These are phyloP conservation scores for Aspergillus egyptiacus DNA, from an alignment of 495 filamentous ascomycete species.

Conservation along the genomic window DNA sequence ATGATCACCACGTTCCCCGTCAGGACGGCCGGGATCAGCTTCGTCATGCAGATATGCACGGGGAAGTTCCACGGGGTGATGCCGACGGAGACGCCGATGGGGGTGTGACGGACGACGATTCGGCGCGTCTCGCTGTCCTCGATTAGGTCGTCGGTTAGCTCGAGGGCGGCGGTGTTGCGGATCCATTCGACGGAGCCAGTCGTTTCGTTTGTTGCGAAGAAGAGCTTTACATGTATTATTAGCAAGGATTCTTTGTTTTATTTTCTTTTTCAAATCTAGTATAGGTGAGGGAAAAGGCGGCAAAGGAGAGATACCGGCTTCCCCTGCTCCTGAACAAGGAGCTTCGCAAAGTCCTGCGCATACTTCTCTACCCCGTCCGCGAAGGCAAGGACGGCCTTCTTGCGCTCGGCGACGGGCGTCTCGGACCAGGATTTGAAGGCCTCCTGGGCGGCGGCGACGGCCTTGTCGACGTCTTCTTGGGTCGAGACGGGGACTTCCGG, in stretches of 20 bases:
- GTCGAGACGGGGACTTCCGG: slow-evolving; percentile 49
- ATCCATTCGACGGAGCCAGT: neutral
- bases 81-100: slow-evolving; percentile 28
- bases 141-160: slow-evolving; percentile 1
- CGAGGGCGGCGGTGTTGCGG: neutral
- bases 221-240: neutral
- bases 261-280: too few species aligned
- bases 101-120: slow-evolving; percentile 13
- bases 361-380: slow-evolving; percentile 36
- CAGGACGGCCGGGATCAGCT: slow-evolving; percentile 49
- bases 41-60: slow-evolving; percentile 16
- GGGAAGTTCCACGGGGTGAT: slow-evolving; percentile 34
- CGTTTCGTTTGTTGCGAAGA: neutral
- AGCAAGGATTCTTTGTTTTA: too few species aligned
- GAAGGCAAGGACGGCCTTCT: slow-evolving; percentile 44
- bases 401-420: slow-evolving; percentile 40
- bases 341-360: slow-evolving; percentile 36
- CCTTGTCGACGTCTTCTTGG: slow-evolving; percentile 46
- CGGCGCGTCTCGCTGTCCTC: neutral
- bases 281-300: too few species aligned
- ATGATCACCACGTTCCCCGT: slow-evolving; percentile 64
- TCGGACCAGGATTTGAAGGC: slow-evolving; percentile 45
- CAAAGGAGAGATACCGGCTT: too few species aligned
- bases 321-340: slow-evolving; percentile 44
- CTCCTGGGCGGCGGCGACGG: slow-evolving; percentile 35